Base-by-base conservation (phyloP, 2,329 filamentous ascomycete genomes). In the Stachybotrys chlorohalonatus region DNA sequence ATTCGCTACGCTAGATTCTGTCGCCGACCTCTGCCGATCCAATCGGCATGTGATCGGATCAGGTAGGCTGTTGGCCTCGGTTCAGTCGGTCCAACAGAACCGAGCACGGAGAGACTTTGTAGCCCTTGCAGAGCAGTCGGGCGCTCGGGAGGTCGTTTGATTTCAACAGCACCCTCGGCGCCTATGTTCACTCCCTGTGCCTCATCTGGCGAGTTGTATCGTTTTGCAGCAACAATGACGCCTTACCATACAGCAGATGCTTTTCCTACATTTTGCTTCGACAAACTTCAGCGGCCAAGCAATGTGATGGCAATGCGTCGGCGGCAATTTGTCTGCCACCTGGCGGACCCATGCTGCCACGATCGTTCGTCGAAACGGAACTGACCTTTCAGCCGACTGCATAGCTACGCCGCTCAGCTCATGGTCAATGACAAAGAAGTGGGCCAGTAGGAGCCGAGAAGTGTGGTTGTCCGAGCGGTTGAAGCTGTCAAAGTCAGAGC, bases 341-440 rank as follows among this genome's bases (percentile, higher is more conserved):
- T 54, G 51, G 6, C n/a, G 47, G n/a, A 54, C 52, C 58, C 58
- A 60, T 0, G 53, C 32, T 1, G 32, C 36, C 11, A 60, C 24
- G 11, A 60, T 56, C 0, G 6, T 24, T 48, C 31, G 51, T 24
- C 56, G 45, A 2, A 60, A 60, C 0, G 55, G 54, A 31, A 59
- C 57, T 1, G 54, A 53, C 8, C 57, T 52, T 16, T 57, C 57
- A 11, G 59, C 51, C 1, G 54, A 32, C 24, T 39, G 36, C 39
- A 60, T 45, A 0, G 58, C 53, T 5, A 53, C 47, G 11, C 51
- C 36, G 0, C 47, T 55, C 5, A 59, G 36, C 2, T 54, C 24
- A 31, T 59, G 56, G 31, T 60, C 59, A 2, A 60, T 48, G 4
- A 56, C 47, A 47, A 60, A 59, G 42, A 60, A 60, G 32, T 60